Conservation (phyloP, 192 early-diverging fungal species). For the Podila epigama region DNA sequence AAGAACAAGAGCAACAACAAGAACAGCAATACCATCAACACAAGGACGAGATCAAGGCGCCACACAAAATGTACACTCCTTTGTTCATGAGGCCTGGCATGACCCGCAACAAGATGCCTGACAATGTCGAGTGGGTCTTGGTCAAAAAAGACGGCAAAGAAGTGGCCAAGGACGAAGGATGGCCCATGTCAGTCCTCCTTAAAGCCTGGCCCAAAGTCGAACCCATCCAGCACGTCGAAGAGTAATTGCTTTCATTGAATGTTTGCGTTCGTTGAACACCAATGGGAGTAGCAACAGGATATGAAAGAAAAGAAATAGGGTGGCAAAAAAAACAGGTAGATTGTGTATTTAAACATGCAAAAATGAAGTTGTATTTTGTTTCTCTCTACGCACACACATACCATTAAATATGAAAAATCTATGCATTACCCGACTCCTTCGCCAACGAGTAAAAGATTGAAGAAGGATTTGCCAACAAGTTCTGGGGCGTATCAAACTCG, state of each 20-base stretch:
- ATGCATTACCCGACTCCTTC: conserved; percentile 23
- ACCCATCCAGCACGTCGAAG: no score
- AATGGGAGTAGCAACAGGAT: neutral
- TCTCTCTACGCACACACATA: no score
- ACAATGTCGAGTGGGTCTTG: conserved; percentile 30
- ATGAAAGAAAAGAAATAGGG: neutral
- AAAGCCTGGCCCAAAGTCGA: conserved; percentile 17
- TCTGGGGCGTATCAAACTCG: conserved; percentile 68
- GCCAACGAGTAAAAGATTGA: conserved; percentile 55
- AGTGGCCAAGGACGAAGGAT: conserved; percentile 18
- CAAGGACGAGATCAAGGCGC: neutral
- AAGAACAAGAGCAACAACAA: no score
- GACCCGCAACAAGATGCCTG: neutral
- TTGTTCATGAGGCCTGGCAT: conserved; percentile 5
- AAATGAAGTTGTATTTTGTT: neutral
- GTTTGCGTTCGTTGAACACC: no score
- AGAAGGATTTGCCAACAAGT: conserved; percentile 52
- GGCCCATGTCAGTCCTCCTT: conserved; percentile 15
- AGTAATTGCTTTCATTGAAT: no score
- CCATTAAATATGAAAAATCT: no score
- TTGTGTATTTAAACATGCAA: neutral
- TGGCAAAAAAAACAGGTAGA: neutral
- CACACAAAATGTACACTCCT: no score
- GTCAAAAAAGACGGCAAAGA: conserved; percentile 16
- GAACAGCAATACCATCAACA: neutral